A percentile compares a stretch with the other conserved stretches of the same genome.
phyloP scores from a whole-genome alignment of 2,329 filamentous ascomycete genomes.

The Elsinoe necatrix region DNA sequence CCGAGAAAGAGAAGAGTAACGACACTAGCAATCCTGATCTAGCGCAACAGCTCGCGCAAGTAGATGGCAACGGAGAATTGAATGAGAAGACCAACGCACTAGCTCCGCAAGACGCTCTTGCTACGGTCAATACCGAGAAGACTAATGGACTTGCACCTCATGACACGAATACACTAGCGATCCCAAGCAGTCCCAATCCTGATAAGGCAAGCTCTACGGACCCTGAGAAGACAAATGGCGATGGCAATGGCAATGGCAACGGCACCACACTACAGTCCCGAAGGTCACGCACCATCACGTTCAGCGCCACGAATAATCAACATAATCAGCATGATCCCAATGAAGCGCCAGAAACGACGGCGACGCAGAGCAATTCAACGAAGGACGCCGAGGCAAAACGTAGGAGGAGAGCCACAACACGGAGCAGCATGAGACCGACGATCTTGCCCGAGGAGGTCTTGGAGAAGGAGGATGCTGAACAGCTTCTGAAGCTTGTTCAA shows the following conservation, averaged over 20 bases:
- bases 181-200: not conserved
- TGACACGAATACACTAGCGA: not conserved
- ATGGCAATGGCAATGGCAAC: constrained; percentile 17
- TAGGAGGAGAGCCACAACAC: constrained; percentile 61
- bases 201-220: constrained; percentile 3
- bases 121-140: not conserved
- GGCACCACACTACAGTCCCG: constrained; percentile 18
- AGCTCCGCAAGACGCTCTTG: not conserved
- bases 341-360: constrained; percentile 25
- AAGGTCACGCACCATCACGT: constrained; percentile 27
- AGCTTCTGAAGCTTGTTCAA: constrained; percentile 71
- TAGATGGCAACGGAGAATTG: constrained; percentile 13
- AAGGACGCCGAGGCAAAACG: constrained; percentile 42
- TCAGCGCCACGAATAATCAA: constrained; percentile 19
- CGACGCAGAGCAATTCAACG: constrained; percentile 23
- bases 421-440: constrained; percentile 52
- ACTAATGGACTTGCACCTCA: not conserved
- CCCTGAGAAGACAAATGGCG: constrained; percentile 23
- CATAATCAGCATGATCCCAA: constrained; percentile 18
- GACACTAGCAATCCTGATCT: constrained; percentile 18
- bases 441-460: constrained; percentile 67
- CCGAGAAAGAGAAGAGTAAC: constrained; percentile 16
- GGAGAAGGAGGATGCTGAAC: constrained; percentile 66
- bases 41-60: constrained; percentile 17
- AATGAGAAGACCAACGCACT: constrained; percentile 23